These are phyloP conservation scores for Candida oleophila DNA, from an alignment of 805 yeast genomes.

Conservation along the genomic window DNA sequence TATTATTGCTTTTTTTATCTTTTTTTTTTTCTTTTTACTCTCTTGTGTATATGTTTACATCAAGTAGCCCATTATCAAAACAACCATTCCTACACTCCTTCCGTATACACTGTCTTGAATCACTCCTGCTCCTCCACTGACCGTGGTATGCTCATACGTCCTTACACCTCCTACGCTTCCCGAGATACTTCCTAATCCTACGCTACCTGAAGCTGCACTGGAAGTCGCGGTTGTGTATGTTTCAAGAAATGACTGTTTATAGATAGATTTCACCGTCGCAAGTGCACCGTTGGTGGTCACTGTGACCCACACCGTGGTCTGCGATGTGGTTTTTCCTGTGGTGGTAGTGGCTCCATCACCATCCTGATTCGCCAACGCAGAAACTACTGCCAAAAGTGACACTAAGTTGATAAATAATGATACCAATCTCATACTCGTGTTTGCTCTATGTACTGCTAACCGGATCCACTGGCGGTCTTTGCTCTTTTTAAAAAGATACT, in stretches of 20 bases:
- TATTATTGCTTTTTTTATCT: background rate
- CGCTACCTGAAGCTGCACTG: slow-evolving; percentile 23
- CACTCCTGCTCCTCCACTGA: slow-evolving; percentile 14
- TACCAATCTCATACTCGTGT: background rate
- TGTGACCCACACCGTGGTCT: slow-evolving; percentile 37
- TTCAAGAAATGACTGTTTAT: slow-evolving; percentile 25
- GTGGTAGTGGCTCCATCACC: slow-evolving; percentile 14
- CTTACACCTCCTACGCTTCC: slow-evolving; percentile 32
- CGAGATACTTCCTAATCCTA: slow-evolving; percentile 30
- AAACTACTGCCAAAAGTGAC: slow-evolving; percentile 7
- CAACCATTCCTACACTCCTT: slow-evolving; percentile 15
- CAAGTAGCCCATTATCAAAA: slow-evolving; percentile 11
- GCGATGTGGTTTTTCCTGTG: slow-evolving; percentile 13
- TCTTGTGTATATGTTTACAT: background rate
- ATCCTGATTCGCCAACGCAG: slow-evolving; percentile 18
- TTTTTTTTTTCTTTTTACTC: background rate
- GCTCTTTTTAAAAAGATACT: background rate
- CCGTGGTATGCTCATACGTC: slow-evolving; percentile 27
- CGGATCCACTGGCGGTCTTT: background rate
- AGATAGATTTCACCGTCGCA: slow-evolving; percentile 22
- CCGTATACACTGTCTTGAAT: slow-evolving; percentile 6
- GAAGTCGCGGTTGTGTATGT: slow-evolving; percentile 18
- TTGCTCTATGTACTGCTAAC: background rate
- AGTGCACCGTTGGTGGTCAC: slow-evolving; percentile 29
- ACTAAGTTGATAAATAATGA: background rate